Percentiles rank a stretch among this genome's conserved stretches.
phyloP scores from a whole-genome alignment of 441 rosid species.

The Pelargonium cotyledonis region DNA sequence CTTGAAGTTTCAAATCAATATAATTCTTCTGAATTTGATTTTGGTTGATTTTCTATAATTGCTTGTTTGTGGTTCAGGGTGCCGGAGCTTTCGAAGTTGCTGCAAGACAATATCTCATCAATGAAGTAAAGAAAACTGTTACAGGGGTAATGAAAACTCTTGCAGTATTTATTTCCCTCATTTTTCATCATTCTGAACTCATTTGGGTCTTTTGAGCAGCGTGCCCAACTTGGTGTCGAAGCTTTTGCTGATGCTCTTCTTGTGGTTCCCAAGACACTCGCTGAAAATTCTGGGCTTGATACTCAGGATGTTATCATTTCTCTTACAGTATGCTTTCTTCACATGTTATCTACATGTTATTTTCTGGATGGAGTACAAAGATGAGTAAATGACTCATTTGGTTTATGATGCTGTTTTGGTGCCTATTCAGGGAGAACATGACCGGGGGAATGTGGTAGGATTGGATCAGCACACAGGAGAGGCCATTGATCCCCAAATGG shows the following conservation, averaged over 20 bases:
- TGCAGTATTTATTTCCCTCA: background rate
- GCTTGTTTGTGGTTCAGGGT: constrained; percentile 44
- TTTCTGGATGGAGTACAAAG: background rate
- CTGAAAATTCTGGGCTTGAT: constrained; percentile 93
- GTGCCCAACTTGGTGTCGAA: constrained; percentile 94
- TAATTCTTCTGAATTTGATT: background rate
- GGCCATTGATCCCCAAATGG: constrained; percentile 77
- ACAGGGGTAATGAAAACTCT: constrained; percentile 56
- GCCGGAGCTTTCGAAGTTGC: constrained; percentile 99
- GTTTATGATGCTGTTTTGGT: constrained; percentile 9
- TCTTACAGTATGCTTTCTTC: constrained; percentile 48
- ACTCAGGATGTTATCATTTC: constrained; percentile 86
- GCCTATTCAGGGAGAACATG: constrained; percentile 75
- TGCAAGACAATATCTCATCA: constrained; percentile 72
- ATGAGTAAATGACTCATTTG: background rate
- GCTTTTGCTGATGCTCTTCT: constrained; percentile 92
- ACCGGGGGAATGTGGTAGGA: constrained; percentile 81
- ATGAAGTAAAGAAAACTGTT: constrained; percentile 82
- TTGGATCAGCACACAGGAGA: constrained; percentile 74
- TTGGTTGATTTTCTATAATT: background rate
- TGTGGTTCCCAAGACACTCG: constrained; percentile 84
- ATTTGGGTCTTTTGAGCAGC: constrained; percentile 36
- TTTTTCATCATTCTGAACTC: background rate
- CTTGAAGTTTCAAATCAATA: background rate
- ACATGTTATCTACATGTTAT: background rate